Conservation (phyloP, 257 asterid species). For the Nyctanthes arbortristis region DNA sequence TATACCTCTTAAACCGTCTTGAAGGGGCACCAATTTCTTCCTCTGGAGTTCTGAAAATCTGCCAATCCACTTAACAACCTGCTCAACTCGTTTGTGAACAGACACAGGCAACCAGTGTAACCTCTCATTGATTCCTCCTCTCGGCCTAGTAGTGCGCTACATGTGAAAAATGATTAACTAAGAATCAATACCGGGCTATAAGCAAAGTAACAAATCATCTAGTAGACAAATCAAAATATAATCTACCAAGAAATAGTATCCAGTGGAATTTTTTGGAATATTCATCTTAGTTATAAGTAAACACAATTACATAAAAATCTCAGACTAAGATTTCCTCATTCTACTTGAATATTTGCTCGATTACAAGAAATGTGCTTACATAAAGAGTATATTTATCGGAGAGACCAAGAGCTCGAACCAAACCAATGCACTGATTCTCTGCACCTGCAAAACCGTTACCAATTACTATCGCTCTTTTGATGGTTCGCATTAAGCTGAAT, state of each 20-base stretch:
- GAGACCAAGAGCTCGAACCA: constrained; percentile 77
- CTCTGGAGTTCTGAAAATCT: constrained; percentile 24
- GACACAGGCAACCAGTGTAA: constrained; percentile 71
- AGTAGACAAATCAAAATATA: not conserved
- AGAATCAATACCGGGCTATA: not conserved
- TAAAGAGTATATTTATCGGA: constrained; percentile 46
- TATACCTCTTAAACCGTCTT: constrained; percentile 34
- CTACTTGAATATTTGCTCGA: not conserved
- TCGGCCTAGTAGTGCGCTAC: constrained; percentile 76
- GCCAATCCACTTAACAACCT: constrained; percentile 32
- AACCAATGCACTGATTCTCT: constrained; percentile 78
- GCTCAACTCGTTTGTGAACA: constrained; percentile 46
- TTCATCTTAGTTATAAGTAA: constrained; percentile 5
- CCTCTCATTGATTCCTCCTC: constrained; percentile 64
- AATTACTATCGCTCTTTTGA: constrained; percentile 70
- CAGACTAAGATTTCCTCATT: not conserved
- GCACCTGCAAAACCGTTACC: constrained; percentile 85
- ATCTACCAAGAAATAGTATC: not conserved
- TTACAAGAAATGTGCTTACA: constrained; percentile 37
- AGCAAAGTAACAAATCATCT: constrained; percentile 13
- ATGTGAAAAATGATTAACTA: constrained; percentile 11
- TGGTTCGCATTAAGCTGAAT: constrained; percentile 43
- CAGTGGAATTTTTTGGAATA: not conserved
- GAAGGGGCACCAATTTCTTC: constrained; percentile 37
- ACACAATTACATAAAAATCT: not conserved